Evolutionary conservation across 2,329 filamentous ascomycete species (phyloP), one percentile per base, ranked within the genome.

Genomic region (Tolypocladium endophyticum): DNA sequence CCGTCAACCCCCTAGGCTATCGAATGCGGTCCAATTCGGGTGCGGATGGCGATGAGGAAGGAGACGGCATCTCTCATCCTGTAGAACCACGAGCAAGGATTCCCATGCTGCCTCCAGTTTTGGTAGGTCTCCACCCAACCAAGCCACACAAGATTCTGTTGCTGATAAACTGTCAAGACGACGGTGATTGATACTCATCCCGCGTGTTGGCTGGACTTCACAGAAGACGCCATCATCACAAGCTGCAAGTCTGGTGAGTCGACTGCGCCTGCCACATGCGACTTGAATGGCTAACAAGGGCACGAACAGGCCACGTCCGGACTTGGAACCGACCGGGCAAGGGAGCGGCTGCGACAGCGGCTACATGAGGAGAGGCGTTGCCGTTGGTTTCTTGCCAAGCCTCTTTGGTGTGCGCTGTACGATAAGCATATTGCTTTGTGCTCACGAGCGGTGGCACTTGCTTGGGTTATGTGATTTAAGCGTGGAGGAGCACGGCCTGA

Each of bases 171-270:
- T 35, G 30, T 43, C 61, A 16, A 92, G 79, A 90, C 88, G 55
- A 97, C 96, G 73, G 79, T 83, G 16, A 85, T 96, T 41, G 92
- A 96, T 72, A 85, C 87, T 62, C 91, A 97, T 73, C 92, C 92
- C 58, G 79, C 96, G 54, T 90, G 86, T 72, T 96, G 92, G 88
- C 75, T 99, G 45, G 89, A 87, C n/a, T 99, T 99, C 68, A 92
- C 93, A 59, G 88, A 97, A 71, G 87, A 96, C 67, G 88, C 88
- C 63, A 96, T 99, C 65, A 87, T 97, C 69, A 97, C 92, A 41
- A 91, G 90, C 65, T 97, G 92, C 76, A 89, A 91, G 70, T 89
- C 87, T 75, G 93, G 93, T 95, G 78, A 73, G 87, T 79, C 58
- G 55, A 41, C 52, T 25, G 30, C 35, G 28, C 20, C 28, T 36